These are phyloP conservation scores for Adansonia rubrostipa DNA, from an alignment of 441 rosid species.

Conservation along the genomic window DNA sequence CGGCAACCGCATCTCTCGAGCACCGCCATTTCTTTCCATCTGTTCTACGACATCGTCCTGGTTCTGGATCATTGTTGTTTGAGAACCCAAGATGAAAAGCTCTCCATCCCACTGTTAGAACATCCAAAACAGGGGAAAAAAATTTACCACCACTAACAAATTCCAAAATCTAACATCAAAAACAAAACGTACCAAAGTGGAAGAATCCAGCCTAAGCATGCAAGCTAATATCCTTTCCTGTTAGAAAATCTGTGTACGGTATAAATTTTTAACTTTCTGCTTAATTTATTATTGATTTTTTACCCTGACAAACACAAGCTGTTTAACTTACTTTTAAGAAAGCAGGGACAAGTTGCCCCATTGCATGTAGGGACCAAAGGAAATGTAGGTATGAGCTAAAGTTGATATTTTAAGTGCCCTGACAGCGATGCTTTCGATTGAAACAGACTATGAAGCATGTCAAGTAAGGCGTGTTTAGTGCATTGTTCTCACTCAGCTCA, in stretches of 20 bases:
- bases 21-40: slow-evolving; percentile 98
- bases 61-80: slow-evolving; percentile 60
- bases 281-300: not conserved
- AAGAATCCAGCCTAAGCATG: not conserved
- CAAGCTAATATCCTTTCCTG: not conserved
- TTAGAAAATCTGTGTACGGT: not conserved
- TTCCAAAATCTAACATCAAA: not conserved
- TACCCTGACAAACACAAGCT: not conserved
- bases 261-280: not conserved
- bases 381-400: not conserved
- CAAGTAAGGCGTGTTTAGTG: not conserved
- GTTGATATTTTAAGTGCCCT: not conserved
- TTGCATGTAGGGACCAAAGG: slow-evolving; percentile 21
- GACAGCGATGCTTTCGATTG: slow-evolving; percentile 17
- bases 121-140: not conserved
- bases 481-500: not conserved
- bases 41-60: slow-evolving; percentile 80
- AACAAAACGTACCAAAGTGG: not conserved
- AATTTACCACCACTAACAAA: too few species aligned
- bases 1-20: slow-evolving; percentile 77
- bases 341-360: not conserved
- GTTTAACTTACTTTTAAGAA: not conserved
- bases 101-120: slow-evolving; percentile 61
- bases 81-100: slow-evolving; percentile 62
- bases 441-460: not conserved